phyloP scores from a whole-genome alignment of 2,329 filamentous ascomycete genomes.

The Tolypocladium nubicola region DNA sequence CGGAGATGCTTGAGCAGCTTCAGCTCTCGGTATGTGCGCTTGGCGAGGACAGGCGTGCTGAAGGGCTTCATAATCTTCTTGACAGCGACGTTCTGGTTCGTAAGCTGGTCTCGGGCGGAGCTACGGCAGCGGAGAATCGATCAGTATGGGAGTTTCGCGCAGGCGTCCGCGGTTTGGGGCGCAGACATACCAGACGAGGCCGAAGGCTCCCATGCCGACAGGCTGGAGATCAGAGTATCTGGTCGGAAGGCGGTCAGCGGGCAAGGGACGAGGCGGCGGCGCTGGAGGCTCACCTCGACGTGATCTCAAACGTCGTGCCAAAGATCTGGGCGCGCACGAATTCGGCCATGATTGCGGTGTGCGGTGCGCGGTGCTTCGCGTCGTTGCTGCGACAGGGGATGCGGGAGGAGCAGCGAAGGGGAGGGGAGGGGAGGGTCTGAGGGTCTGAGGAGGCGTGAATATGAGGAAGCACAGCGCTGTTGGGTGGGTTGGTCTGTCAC shows the following conservation, averaged over 20 bases:
- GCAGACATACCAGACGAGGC: conserved; percentile 76
- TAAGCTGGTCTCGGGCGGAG: conserved; percentile 96
- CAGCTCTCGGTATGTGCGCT: conserved; percentile 93
- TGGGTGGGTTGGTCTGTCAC: not conserved
- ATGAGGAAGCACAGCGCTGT: not conserved
- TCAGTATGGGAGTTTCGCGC: not conserved
- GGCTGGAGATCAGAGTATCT: conserved; percentile 98
- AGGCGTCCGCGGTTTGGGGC: not conserved
- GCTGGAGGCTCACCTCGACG: conserved; percentile 63
- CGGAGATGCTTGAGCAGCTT: conserved; percentile 94
- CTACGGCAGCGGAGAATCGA: conserved; percentile 33
- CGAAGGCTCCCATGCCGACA: conserved; percentile 98
- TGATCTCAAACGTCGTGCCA: conserved; percentile 99
- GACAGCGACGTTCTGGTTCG: conserved; percentile 89
- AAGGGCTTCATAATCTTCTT: conserved; percentile 99
- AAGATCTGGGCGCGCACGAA: conserved; percentile 99
- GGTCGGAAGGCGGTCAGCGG: conserved; percentile 3
- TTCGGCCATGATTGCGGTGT: conserved; percentile 71
- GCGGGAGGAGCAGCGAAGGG: not conserved
- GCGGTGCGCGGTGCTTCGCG: not conserved
- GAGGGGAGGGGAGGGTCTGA: not conserved
- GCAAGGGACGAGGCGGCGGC: not conserved
- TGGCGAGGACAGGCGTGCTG: conserved; percentile 95
- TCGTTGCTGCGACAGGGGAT: not conserved
- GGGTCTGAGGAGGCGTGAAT: not conserved